phyloP scores from a whole-genome alignment of 2,329 filamentous ascomycete species.

The Verticillium albo-atrum region DNA sequence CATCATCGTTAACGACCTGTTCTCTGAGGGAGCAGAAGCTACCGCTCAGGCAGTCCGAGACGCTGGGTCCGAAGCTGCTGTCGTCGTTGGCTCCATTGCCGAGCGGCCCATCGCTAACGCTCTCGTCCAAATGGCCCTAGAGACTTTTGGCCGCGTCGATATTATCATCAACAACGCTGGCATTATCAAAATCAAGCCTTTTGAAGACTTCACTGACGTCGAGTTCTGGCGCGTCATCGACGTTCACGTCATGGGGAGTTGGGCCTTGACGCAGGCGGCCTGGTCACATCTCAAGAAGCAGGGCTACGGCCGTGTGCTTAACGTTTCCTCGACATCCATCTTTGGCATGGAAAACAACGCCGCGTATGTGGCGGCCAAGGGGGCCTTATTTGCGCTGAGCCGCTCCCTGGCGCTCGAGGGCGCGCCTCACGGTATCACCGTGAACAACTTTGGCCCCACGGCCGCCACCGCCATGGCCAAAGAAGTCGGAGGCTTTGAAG shows the following conservation, averaged over 20 bases:
- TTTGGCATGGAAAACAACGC: background rate
- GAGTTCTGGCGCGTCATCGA: background rate
- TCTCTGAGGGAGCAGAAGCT: background rate
- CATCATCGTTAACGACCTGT: conserved; percentile 12
- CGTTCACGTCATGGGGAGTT: background rate
- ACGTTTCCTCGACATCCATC: background rate
- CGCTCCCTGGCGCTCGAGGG: background rate
- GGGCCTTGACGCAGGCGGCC: background rate
- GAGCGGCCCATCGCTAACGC: background rate
- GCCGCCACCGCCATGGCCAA: background rate
- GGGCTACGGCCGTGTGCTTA: background rate
- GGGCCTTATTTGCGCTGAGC: background rate
- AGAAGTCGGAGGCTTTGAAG: no score
- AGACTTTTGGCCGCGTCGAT: conserved; percentile 1
- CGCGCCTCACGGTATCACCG: background rate
- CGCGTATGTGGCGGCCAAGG: background rate
- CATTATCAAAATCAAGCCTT: background rate
- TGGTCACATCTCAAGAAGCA: conserved; percentile 2
- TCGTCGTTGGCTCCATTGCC: background rate
- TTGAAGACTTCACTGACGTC: background rate
- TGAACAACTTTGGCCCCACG: background rate
- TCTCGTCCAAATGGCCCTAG: background rate
- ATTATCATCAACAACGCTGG: conserved; percentile 4
- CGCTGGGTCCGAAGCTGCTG: background rate
- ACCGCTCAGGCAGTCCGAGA: background rate